Base-by-base conservation (phyloP, 345 rosid genomes). In the Cardamine occulta region DNA sequence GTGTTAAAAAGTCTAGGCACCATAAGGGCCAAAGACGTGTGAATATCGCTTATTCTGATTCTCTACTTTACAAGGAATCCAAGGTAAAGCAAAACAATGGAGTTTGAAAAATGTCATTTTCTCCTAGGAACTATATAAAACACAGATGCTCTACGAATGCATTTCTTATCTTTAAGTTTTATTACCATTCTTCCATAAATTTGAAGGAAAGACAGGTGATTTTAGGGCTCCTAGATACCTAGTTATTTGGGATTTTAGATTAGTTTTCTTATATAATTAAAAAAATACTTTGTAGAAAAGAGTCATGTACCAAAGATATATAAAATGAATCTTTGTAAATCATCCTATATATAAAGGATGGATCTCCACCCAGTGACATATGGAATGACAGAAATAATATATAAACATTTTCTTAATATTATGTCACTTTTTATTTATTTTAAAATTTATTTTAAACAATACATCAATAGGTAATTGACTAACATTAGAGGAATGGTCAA, bases 21-120 rank as follows among this genome's bases (percentile, higher is more conserved):
- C 34, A 56, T 39, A n/a, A 71, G 66, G 58, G 75, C 54, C 24
- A 81, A 75, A 15, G 52, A 74, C 70, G 55, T 52, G 74, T 68
- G 52, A 52, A 74, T 48, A 57, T 81, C 9, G 73, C 83, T 66
- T 76, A 75, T 63, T 83, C 84, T 6, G 88, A 82, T 81, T 78
- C 86, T 69, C 74, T 70, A 7, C 71, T 80, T 65, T 84, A 82
- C 66, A 75, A 66, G 37, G 72, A 72, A 37, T 72, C 73, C 3
- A 67, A 21, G 45, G 64, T 44, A 34, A 63, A 65, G 53, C 65
- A 70, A 23, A 71, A 48, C 61, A 17, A 34, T 44, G 57, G 37
- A 8, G 23, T 61, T 52, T 76, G 47, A 75, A 32, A 56, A 28
- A 65, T 4, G 56, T 17, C 18, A 53, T 40, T n/a, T 63, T 52